These are phyloP conservation scores for Diaporthe sp. DNA, from an alignment of 2,329 filamentous ascomycete species.

Conservation along the genomic window DNA sequence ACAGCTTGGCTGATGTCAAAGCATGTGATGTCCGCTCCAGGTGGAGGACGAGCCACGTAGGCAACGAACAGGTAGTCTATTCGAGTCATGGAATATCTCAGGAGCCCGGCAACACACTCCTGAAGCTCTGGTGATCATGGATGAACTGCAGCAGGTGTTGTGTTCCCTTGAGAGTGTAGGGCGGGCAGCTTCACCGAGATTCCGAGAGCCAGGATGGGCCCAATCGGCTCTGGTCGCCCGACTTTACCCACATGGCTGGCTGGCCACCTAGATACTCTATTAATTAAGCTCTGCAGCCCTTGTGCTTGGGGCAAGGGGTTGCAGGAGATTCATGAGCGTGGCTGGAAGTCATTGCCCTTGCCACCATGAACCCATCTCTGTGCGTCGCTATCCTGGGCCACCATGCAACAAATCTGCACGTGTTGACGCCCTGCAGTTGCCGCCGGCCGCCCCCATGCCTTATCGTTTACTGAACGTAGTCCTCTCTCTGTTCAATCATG, in stretches of 20 bases:
- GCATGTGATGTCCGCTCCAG: not conserved
- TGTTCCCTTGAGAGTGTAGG: not conserved
- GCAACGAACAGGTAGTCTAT: constrained; percentile 5
- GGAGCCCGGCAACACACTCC: not conserved
- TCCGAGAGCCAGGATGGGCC: not conserved
- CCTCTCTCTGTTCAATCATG: not conserved
- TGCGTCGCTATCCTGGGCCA: not conserved
- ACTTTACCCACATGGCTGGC: not conserved
- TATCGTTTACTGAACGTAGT: too few species aligned
- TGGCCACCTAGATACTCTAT: too few species aligned
- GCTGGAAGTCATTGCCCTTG: constrained; percentile 11
- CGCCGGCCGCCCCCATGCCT: not conserved
- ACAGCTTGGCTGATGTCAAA: constrained; percentile 1
- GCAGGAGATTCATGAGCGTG: not conserved
- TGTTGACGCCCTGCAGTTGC: not conserved
- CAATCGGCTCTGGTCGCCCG: not conserved
- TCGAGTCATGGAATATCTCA: constrained; percentile 9
- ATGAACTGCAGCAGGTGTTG: not conserved
- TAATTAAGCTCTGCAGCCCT: constrained; percentile 14
- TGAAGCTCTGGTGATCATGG: constrained; percentile 7
- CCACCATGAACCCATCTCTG: constrained; percentile 20
- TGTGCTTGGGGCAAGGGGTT: constrained; percentile 14
- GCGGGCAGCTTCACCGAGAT: constrained; percentile 5
- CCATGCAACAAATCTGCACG: not conserved
- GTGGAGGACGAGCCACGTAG: not conserved